Evolutionary conservation across 805 yeast genomes (phyloP).

Genomic region (Yamadazyma laniorum): DNA sequence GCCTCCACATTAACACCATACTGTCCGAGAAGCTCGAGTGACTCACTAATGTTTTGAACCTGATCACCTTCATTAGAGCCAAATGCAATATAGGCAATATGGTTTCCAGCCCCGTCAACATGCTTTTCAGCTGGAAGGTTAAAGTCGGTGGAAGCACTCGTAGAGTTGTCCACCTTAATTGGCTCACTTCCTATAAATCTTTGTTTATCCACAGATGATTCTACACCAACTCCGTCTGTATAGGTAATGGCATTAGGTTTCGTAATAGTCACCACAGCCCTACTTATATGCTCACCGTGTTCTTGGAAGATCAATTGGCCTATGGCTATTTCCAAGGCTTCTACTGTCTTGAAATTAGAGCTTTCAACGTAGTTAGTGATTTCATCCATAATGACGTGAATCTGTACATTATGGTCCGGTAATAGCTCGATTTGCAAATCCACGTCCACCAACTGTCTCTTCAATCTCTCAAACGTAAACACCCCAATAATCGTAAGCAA

Average conservation of each 20-base stretch:
- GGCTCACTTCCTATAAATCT: conserved; percentile 33
- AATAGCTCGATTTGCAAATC: conserved; percentile 36
- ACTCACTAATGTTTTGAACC: conserved; percentile 54
- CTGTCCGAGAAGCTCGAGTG: conserved; percentile 48
- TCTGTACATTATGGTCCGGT: conserved; percentile 32
- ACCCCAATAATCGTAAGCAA: conserved; percentile 86
- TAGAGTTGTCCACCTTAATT: conserved; percentile 5
- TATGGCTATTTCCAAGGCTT: conserved; percentile 78
- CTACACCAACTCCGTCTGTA: conserved; percentile 90
- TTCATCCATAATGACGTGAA: conserved; percentile 44
- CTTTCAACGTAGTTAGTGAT: conserved; percentile 63
- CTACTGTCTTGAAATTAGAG: conserved; percentile 89
- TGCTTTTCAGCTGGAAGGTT: conserved; percentile 31
- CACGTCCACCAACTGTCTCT: conserved; percentile 76
- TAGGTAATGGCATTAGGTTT: conserved; percentile 87
- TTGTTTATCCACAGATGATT: conserved; percentile 49
- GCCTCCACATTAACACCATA: conserved; percentile 47
- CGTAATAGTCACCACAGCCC: conserved; percentile 59
- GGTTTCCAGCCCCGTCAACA: conserved; percentile 20
- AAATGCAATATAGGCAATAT: conserved; percentile 74
- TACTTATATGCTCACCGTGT: conserved; percentile 29
- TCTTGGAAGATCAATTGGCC: conserved; percentile 54
- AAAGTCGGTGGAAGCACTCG: conserved; percentile 17
- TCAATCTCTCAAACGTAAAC: conserved; percentile 82
- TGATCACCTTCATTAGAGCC: conserved; percentile 87